These are phyloP conservation scores for Endoconidiophora polonica DNA, from an alignment of 2,329 filamentous ascomycete species.

Conservation along the genomic window DNA sequence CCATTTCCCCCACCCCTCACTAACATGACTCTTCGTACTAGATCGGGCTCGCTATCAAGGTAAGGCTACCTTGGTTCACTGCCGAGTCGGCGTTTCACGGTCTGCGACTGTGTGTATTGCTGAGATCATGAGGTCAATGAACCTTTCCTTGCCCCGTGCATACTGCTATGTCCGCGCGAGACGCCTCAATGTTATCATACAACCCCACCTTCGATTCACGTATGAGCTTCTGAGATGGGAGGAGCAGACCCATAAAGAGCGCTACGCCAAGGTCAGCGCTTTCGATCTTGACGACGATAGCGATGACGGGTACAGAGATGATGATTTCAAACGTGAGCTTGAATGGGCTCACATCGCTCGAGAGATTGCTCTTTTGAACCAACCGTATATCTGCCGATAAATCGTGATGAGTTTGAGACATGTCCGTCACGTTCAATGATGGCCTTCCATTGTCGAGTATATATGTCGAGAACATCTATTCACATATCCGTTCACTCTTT, in stretches of 20 bases:
- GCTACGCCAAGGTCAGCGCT: slow-evolving; percentile 22
- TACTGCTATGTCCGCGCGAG: slow-evolving; percentile 94
- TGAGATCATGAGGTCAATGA: slow-evolving; percentile 78
- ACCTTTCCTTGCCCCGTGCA: slow-evolving; percentile 72
- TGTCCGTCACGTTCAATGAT: not conserved
- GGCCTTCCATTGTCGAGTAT: too few relatives aligned
- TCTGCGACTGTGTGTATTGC: slow-evolving; percentile 97
- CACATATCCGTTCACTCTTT: too few relatives aligned
- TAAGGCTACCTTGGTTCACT: slow-evolving; percentile 84
- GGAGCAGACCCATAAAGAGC: slow-evolving; percentile 39
- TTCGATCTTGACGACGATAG: not conserved
- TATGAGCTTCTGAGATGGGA: slow-evolving; percentile 97
- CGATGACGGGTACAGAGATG: slow-evolving; percentile 1
- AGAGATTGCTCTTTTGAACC: slow-evolving; percentile 91
- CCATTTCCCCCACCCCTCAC: not conserved
- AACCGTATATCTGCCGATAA: slow-evolving; percentile 44
- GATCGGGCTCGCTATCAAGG: slow-evolving; percentile 62
- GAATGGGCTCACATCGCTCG: slow-evolving; percentile 81
- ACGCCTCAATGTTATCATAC: slow-evolving; percentile 91
- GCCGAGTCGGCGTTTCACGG: slow-evolving; percentile 84
- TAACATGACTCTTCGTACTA: slow-evolving; percentile 22
- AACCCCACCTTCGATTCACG: slow-evolving; percentile 85
- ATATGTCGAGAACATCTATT: too few relatives aligned
- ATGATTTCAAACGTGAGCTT: slow-evolving; percentile 42
- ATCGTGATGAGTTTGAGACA: not conserved